Conservation (phyloP, 2,329 filamentous ascomycete species). For the Cytospora piceae region DNA sequence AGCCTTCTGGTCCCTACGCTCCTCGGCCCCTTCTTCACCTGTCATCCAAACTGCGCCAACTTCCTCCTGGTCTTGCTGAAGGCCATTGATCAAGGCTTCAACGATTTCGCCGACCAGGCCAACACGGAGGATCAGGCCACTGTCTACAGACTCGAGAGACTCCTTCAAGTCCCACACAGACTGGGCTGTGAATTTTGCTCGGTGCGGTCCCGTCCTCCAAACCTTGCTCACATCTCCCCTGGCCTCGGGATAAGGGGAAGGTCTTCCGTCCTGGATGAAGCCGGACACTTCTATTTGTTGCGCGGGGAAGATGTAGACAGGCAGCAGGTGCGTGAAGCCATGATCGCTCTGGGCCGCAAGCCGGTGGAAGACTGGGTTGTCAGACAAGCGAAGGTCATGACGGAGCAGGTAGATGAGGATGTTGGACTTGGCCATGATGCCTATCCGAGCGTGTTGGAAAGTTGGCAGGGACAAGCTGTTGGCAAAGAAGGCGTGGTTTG, state of each 20-base stretch:
- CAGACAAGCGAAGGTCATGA: constrained; percentile 71
- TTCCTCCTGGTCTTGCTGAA: constrained; percentile 47
- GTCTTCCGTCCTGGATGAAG: constrained; percentile 59
- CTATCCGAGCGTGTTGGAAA: not conserved
- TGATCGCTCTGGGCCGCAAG: constrained; percentile 53
- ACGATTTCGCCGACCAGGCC: constrained; percentile 65
- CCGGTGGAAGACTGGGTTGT: constrained; percentile 74
- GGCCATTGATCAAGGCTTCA: constrained; percentile 56
- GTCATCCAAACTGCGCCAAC: constrained; percentile 76
- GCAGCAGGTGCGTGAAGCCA: constrained; percentile 70
- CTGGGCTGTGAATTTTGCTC: constrained; percentile 73
- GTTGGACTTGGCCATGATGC: constrained; percentile 43
- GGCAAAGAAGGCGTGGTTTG: not conserved
- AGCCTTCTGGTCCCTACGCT: constrained; percentile 64
- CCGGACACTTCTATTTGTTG: constrained; percentile 77
- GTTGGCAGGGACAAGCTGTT: not conserved
- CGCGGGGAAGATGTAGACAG: constrained; percentile 70
- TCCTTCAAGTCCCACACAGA: constrained; percentile 74
- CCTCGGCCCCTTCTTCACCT: constrained; percentile 69
- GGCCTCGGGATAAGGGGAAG: constrained; percentile 71
- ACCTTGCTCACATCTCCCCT: constrained; percentile 67
- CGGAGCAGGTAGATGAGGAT: constrained; percentile 73
- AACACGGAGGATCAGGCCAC: constrained; percentile 65
- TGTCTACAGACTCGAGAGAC: constrained; percentile 61
- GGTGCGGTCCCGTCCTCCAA: constrained; percentile 74